Percentiles rank a stretch among this genome's conserved stretches.
phyloP scores from a whole-genome alignment of 2,329 filamentous ascomycete genomes.

The Raffaelea deltoideospora region DNA sequence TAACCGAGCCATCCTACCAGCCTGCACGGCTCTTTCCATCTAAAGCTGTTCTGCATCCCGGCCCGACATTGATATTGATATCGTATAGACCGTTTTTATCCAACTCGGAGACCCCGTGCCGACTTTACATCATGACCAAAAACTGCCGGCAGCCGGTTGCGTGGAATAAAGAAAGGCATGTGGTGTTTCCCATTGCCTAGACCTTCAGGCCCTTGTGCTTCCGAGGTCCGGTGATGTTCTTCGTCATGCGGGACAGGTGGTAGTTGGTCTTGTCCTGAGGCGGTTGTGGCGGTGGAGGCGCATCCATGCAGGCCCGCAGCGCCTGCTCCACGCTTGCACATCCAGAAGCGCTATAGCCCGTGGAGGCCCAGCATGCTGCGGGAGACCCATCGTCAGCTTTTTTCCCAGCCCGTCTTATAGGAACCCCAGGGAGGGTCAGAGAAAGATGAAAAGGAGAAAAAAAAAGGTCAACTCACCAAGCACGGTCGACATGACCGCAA shows the following conservation, averaged over 20 bases:
- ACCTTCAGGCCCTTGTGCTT: constrained; percentile 25
- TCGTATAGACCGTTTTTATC: neutral
- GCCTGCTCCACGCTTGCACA: constrained; percentile 45
- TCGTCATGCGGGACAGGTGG: constrained; percentile 68
- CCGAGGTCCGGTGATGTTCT: constrained; percentile 44
- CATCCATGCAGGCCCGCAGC: constrained; percentile 65
- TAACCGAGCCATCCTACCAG: too few relatives aligned
- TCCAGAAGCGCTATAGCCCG: constrained; percentile 48
- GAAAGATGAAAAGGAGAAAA: neutral
- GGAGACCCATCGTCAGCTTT: too few relatives aligned
- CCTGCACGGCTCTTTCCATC: too few relatives aligned
- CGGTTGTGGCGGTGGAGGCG: constrained; percentile 35
- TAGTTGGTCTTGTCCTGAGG: constrained; percentile 76
- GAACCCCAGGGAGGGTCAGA: too few relatives aligned
- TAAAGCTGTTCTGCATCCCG: neutral
- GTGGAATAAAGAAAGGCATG: too few relatives aligned
- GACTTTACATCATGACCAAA: too few relatives aligned
- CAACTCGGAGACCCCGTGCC: too few relatives aligned
- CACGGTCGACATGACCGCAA: constrained; percentile 41
- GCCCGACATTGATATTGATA: neutral
- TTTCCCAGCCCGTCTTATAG: too few relatives aligned
- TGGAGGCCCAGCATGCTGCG: constrained; percentile 70
- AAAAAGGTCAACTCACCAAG: constrained; percentile 27
- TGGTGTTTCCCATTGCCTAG: constrained; percentile 2
- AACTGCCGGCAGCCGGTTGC: too few relatives aligned